Evolutionary conservation across 768 basidiomycete genomes (phyloP), one percentile per base, ranked within the genome.

Genomic region (Naganishia vaughanmartiniae): DNA sequence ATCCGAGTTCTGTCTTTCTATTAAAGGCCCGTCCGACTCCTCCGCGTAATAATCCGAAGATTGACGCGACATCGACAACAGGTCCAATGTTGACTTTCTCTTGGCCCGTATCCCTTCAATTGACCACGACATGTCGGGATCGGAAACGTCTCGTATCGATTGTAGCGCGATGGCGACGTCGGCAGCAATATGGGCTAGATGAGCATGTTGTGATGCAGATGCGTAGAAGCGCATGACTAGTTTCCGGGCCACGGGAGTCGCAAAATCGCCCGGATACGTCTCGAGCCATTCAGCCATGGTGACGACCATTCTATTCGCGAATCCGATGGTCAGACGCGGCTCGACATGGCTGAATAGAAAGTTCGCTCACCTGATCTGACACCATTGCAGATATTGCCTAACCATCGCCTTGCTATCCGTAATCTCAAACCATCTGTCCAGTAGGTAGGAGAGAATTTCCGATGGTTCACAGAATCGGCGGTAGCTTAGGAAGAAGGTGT

Each of bases 181-280:
- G 34, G 70, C 77, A 1, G 78, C 74, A 6, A 78, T 60, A 46
- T 78, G 76, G 2, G 75, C 74, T 65, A 80, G 74, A 71, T 75
- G 76, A 4, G 75, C 69, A 46, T 76, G 65, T 30, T 72, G 55
- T 30, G 76, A 68, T 11, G 73, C 70, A 12, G 73, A 45, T 24
- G 70, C 70, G 19, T 78, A 69, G 51, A 78, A 72, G 21, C 70
- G 60, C 33, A 70, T 69, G 51, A 78, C 76, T 2, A 69, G 19
- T 4, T 66, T 54, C 42, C 73, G 71, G 1, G 73, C 74, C 10
- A 53, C 46, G 1, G 57, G 34, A 54, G 72, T 66, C 11, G 71
- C 68, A 17, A 81, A 69, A 57, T 81, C 80, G 3, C 80, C 80
- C 3, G 80, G 80, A 69, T 81, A 79, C 14, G 68, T 57, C 10